Percentiles rank a stretch among this genome's conserved stretches.
phyloP scores from a whole-genome alignment of 2,329 filamentous ascomycete genomes.

The Tympanopsis confertula region DNA sequence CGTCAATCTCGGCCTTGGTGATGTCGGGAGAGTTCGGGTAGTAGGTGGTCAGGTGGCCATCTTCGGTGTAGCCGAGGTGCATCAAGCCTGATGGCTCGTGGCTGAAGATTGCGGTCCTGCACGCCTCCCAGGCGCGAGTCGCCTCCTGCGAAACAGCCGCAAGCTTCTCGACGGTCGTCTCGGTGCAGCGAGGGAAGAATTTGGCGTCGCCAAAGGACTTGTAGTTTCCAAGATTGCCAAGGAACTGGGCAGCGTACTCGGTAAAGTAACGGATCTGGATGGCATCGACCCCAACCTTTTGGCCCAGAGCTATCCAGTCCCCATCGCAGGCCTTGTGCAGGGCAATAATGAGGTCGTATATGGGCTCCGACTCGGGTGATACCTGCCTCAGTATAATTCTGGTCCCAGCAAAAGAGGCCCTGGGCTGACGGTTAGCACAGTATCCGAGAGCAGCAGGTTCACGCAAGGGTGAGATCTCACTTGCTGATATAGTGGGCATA shows the following conservation, averaged over 20 bases:
- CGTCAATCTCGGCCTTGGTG: conserved; percentile 63
- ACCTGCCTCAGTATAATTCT: conserved; percentile 69
- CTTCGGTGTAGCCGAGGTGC: conserved; percentile 65
- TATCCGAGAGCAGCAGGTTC: conserved; percentile 1
- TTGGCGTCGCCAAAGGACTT: conserved; percentile 80
- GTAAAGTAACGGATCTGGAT: conserved; percentile 58
- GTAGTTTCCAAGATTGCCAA: conserved; percentile 75
- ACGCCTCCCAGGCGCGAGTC: conserved; percentile 52
- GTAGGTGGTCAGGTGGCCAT: conserved; percentile 70
- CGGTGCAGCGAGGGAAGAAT: conserved; percentile 62
- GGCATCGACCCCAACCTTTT: conserved; percentile 51
- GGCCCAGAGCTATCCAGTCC: conserved; percentile 58
- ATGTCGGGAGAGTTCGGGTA: conserved; percentile 68
- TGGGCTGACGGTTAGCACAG: conserved; percentile 18
- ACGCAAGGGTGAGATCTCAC: conserved; percentile 28
- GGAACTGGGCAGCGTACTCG: conserved; percentile 67
- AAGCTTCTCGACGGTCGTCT: conserved; percentile 52
- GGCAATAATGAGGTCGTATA: conserved; percentile 70
- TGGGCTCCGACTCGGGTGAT: conserved; percentile 69
- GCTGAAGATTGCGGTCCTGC: conserved; percentile 63
- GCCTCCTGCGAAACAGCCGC: conserved; percentile 49
- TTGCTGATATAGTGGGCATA: conserved; percentile 85
- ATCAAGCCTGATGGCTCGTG: conserved; percentile 50
- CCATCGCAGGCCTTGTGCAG: conserved; percentile 56
- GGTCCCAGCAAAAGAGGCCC: conserved; percentile 66